Evolutionary conservation across 1,284 basidiomycete species (phyloP), one percentile per base, ranked within the genome.

Genomic region (Macrocystidia cucumis): DNA sequence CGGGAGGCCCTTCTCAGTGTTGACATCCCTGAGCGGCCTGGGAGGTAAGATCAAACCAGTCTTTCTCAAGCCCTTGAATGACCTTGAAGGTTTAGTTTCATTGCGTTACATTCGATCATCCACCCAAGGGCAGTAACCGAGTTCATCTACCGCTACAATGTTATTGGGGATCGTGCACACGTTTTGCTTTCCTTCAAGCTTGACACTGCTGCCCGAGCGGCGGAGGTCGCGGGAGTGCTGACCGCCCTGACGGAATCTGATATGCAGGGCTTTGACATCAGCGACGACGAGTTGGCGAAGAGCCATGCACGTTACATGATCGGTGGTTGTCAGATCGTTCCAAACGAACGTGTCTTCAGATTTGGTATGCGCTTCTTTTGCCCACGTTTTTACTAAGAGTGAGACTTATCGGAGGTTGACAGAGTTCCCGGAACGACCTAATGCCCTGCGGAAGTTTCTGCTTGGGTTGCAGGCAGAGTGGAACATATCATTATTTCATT

Each of bases 401-500:
- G 21, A 31, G 50, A 8, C 35, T 33, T 34, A 32, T 32, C 20
- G 23, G 32, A 32, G 13, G 19, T 33, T 9, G 37, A 7, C 52
- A 93, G 93, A 95, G 54, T 99, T 99, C 57, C 96, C 96, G 2
- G 96, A 99, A 59, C 69, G 95, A 37, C 95, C 92, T 3, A 87
- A 84, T 3, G 95, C 95, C 1, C 64, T 99, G 39, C 76, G 87
- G 30, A 89, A 87, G 48, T 99, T 98, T 67, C 66, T 97, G 44
- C 63, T 79, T 13, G 85, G 84, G 3, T 58, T 98, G 35, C 83
- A 85, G 34, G 69, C 75, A 19, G 83, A 80, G 9, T 98, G 93
- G 91, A 98, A 96, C 60, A 90, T 98, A 35, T 87, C 90, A 1
- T 60, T 98, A 42, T 98, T 98, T 67, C 96, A 98, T 58, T 98